Percentiles rank a stretch among this genome's conserved stretches.
These are phyloP conservation scores for Viola odorata DNA, from an alignment of 345 rosid species.

Conservation along the genomic window DNA sequence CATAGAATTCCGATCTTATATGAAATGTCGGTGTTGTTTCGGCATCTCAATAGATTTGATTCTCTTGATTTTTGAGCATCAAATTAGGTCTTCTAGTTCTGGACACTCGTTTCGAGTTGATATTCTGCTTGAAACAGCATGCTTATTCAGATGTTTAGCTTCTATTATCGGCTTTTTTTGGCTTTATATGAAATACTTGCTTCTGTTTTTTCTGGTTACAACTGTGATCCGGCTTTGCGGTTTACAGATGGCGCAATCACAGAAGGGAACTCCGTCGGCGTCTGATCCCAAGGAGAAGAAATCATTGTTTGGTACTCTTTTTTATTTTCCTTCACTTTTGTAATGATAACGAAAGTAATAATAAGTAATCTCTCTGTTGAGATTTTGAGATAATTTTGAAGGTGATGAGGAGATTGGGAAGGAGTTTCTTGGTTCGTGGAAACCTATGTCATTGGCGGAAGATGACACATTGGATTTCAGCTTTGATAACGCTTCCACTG, in stretches of 20 bases:
- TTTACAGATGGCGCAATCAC: slow-evolving; percentile 20
- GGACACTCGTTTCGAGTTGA: too few species aligned
- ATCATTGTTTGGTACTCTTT: slow-evolving; percentile 17
- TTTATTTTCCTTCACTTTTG: not conserved
- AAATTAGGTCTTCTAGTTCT: too few species aligned
- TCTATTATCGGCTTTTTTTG: too few species aligned
- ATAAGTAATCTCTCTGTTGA: not conserved
- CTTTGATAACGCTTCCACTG: slow-evolving; percentile 46
- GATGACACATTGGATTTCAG: slow-evolving; percentile 68
- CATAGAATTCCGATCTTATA: too few species aligned
- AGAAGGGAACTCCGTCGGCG: slow-evolving; percentile 6
- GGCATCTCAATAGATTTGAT: too few species aligned
- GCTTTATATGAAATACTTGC: too few species aligned
- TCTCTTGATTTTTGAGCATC: too few species aligned
- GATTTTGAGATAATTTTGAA: slow-evolving; percentile 1
- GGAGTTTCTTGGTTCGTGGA: slow-evolving; percentile 71
- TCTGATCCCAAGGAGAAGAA: slow-evolving; percentile 19
- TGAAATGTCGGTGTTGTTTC: too few species aligned
- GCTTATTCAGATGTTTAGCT: too few species aligned
- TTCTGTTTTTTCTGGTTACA: too few species aligned
- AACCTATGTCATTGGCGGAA: slow-evolving; percentile 43
- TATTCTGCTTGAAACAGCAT: too few species aligned
- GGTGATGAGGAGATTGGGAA: slow-evolving; percentile 75
- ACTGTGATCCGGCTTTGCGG: too few species aligned
- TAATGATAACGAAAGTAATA: not conserved